Evolutionary conservation across 352 stramenopile genomes (phyloP).

Genomic region (Phytopythium litorale): DNA sequence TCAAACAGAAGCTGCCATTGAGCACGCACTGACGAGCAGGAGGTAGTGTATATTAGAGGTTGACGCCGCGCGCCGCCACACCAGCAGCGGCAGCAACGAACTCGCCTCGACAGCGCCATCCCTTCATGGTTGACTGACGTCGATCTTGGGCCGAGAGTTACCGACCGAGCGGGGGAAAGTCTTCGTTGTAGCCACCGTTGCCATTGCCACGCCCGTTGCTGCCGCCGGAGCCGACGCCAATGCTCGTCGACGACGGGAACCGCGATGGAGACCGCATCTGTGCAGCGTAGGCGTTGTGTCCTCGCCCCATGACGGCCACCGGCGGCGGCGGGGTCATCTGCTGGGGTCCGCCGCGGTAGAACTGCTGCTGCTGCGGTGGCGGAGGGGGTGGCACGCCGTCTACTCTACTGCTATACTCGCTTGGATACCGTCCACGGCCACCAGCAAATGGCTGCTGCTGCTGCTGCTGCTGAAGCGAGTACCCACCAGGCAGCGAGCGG

Average conservation of each 20-base stretch:
- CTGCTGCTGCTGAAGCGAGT: conserved; percentile 3
- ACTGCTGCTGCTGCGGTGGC: conserved; percentile 27
- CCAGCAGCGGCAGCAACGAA: background rate
- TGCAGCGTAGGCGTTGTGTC: conserved; percentile 25
- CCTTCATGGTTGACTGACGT: conserved; percentile 12
- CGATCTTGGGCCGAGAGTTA: conserved; percentile 15
- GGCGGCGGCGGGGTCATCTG: conserved; percentile 30
- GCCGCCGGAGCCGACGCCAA: background rate
- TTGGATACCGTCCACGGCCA: conserved; percentile 28
- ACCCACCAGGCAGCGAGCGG: background rate
- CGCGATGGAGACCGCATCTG: conserved; percentile 22
- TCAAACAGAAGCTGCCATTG: background rate
- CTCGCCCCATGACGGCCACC: conserved; percentile 18
- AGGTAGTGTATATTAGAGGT: conserved; percentile 2
- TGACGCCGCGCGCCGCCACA: background rate
- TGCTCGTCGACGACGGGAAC: conserved; percentile 15
- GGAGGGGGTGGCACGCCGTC: conserved; percentile 32
- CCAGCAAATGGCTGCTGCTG: conserved; percentile 2
- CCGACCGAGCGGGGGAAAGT: conserved; percentile 69
- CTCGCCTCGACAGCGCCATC: conserved; percentile 3
- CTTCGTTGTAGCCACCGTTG: conserved; percentile 51
- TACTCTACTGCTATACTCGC: conserved; percentile 63
- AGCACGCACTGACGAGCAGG: background rate
- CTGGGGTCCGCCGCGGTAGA: conserved; percentile 21
- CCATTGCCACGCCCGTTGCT: conserved; percentile 8